Evolutionary conservation across 1,284 basidiomycete species (phyloP).

Genomic region (Pseudozyma sp.): DNA sequence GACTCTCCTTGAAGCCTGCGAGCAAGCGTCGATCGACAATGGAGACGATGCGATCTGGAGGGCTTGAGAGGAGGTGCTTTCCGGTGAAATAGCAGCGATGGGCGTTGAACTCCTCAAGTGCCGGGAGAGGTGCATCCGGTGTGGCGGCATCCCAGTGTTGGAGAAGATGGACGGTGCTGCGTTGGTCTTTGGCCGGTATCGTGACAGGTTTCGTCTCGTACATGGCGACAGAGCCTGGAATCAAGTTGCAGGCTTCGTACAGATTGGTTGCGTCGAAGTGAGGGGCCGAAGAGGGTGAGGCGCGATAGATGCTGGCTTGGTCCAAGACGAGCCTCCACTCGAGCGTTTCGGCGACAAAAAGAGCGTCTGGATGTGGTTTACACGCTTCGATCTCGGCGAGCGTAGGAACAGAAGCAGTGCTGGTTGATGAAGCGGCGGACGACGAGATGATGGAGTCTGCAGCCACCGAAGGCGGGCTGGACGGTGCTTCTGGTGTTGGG

Average conservation of each 20-base stretch:
- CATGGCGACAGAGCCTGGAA: slow-evolving; percentile 19
- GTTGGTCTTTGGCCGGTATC: slow-evolving; percentile 25
- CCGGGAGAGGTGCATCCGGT: slow-evolving; percentile 11
- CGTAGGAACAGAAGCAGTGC: slow-evolving; percentile 6
- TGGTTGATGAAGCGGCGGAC: neutral
- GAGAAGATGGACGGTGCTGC: slow-evolving; percentile 15
- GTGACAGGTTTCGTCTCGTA: slow-evolving; percentile 37
- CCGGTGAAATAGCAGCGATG: slow-evolving; percentile 44
- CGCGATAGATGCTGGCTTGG: slow-evolving; percentile 13
- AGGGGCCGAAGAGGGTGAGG: neutral
- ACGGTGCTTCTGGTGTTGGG: neutral
- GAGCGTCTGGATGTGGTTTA: slow-evolving; percentile 46
- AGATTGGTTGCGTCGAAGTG: slow-evolving; percentile 15
- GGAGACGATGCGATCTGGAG: slow-evolving; percentile 40
- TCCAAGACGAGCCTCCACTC: slow-evolving; percentile 51
- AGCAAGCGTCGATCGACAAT: slow-evolving; percentile 36
- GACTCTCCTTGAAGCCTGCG: slow-evolving; percentile 27
- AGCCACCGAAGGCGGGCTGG: neutral
- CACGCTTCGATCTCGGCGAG: slow-evolving; percentile 24
- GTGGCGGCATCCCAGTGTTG: slow-evolving; percentile 12
- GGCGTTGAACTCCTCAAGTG: slow-evolving; percentile 45
- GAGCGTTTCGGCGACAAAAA: slow-evolving; percentile 50
- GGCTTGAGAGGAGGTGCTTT: slow-evolving; percentile 29
- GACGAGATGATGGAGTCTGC: slow-evolving; percentile 1
- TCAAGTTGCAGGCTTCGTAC: slow-evolving; percentile 38